Base-by-base conservation (phyloP, 1,284 basidiomycete genomes). In the Ustilago shanxiensis region DNA sequence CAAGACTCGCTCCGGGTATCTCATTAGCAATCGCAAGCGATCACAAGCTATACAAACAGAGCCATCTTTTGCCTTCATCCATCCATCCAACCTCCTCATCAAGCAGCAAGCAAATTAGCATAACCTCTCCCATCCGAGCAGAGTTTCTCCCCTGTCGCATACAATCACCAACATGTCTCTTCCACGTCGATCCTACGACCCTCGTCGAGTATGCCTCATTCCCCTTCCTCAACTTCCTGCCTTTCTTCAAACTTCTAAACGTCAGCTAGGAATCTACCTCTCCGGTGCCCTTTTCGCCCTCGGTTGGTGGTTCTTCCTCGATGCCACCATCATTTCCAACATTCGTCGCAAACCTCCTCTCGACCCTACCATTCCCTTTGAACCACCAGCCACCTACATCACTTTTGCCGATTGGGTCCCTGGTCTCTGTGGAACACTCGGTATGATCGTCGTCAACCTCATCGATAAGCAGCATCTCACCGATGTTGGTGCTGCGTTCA, bases 231-330 rank as follows among this genome's bases (percentile, higher is more conserved):
- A 80, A 33, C 60, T 87, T 9, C 84, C 87, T 13, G 71, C 85
- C 35, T 75, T 83, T 47, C 77, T 86, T n/a, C 72, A 73, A 54
- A 77, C 85, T 52, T 90, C 93, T 87, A 91, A 91, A 77, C 90
- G 95, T 47, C 90, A 93, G 18, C 88, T 94, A 20, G 95, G 95
- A 33, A 93, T 98, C 31, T 98, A 98, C 86, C 87, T 93, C 62
- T 92, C 94, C 1, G 96, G 96, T 44, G 95, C 92, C 45, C 88
- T 98, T 74, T 98, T 98, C 86, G 93, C 95, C 2, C 88, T 96
- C 33, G 94, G 94, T 26, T 95, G 93, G 88, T 98, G 95, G 93
- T 90, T 93, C n/a, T 95, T 98, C 87, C 89, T 98, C 69, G 96
- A 98, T 82, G 96, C 96, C 20, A 91, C 92, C 45, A 92, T 97